Evolutionary conservation across 805 yeast genomes (phyloP), one percentile per base, ranked within the genome.

Genomic region (Pichia exigua): DNA sequence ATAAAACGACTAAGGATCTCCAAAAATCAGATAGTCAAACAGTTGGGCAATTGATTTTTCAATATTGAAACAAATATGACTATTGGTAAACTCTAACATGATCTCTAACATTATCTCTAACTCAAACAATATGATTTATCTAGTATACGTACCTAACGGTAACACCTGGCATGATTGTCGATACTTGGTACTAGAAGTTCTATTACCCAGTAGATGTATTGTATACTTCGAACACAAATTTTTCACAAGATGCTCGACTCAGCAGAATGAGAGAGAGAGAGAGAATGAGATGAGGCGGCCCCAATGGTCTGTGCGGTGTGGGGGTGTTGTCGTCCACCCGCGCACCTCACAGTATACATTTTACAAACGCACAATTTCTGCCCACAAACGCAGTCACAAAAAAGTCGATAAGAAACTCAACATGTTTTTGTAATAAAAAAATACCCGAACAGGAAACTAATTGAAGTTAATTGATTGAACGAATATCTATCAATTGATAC

Each of bases 61-160:
- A 30, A 30, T n/a, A 35, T n/a, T 17, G 8, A 4, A 35, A n/a
- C n/a, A 35, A 35, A 20, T 6, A n/a, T 17, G 3, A 30, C 13
- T 13, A 30, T 30, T 30, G 15, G 13, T 30, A n/a, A 17, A 15
- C 39, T 35, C 5, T 35, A 3, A 9, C 35, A 30, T 30, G n/a
- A 17, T 35, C 39, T 35, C 4, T 35, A 9, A 9, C 3, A 35
- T n/a, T 15, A n/a, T 17, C 39, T 35, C 39, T 35, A 35, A 35
- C 39, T 17, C 20, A n/a, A 35, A 35, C 18, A n/a, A 35, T 35
- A n/a, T 35, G 8, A 35, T 35, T 9, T 35, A 20, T 35, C 20
- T 39, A 11, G 13, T 39, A 17, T 61, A 86, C 95, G 72, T 87
- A 87, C 96, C 92, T 88, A 76, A 89, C 96, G 81, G 96, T 84